These are phyloP conservation scores for Pseudogymnoascus sp. DNA, from an alignment of 2,329 filamentous ascomycete genomes.

Conservation along the genomic window DNA sequence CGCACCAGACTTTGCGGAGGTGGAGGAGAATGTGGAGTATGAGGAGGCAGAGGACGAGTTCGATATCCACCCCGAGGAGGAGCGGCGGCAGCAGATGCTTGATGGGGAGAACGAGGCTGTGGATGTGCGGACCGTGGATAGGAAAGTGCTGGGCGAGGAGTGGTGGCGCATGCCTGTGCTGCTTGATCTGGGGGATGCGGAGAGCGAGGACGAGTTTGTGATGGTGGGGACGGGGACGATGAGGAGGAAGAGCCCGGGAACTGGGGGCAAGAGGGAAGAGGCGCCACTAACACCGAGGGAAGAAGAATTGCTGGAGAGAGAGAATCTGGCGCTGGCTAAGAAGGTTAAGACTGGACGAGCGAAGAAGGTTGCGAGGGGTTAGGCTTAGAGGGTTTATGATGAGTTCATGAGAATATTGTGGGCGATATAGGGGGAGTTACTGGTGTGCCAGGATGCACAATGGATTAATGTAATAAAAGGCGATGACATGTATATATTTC, in stretches of 20 bases:
- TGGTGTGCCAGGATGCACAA: not conserved
- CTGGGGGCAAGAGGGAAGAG: conserved; percentile 59
- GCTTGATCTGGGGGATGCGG: conserved; percentile 87
- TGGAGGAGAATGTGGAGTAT: conserved; percentile 98
- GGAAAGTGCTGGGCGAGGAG: conserved; percentile 52
- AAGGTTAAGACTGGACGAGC: not conserved
- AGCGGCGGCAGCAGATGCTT: conserved; percentile 83
- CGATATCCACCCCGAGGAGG: conserved; percentile 91
- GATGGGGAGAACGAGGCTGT: conserved; percentile 91
- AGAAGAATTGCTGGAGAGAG: not conserved
- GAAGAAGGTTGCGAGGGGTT: not conserved
- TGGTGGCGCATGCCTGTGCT: conserved; percentile 88
- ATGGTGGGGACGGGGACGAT: conserved; percentile 71
- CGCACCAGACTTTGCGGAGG: conserved; percentile 92
- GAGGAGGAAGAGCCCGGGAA: conserved; percentile 75
- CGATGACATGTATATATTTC: not conserved
- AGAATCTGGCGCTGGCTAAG: not conserved
- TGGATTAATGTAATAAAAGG: not conserved
- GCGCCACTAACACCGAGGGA: not conserved
- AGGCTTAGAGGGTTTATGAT: not conserved
- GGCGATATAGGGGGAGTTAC: not conserved
- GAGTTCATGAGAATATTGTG: not conserved
- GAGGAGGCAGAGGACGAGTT: conserved; percentile 95
- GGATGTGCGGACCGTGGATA: conserved; percentile 70
- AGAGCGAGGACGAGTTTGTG: conserved; percentile 85